These are phyloP conservation scores for Austroboletus niveus DNA, from an alignment of 1,284 basidiomycete genomes.

Conservation along the genomic window DNA sequence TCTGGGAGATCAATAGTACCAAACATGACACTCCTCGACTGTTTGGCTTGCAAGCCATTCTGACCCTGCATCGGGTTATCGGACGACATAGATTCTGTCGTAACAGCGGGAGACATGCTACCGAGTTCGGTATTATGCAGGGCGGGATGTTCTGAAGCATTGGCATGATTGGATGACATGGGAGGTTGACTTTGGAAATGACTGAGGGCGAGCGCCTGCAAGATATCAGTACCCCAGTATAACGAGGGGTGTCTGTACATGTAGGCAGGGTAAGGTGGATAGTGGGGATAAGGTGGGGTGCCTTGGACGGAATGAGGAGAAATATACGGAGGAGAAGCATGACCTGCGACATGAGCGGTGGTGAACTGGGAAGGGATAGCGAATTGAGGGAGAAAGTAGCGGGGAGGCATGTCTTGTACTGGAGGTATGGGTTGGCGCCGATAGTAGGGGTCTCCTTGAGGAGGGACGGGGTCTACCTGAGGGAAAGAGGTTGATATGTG, in stretches of 20 bases:
- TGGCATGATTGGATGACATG: conserved; percentile 7
- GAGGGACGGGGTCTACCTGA: conserved; percentile 12
- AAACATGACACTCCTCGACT: conserved; percentile 39
- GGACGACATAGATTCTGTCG: conserved; percentile 12
- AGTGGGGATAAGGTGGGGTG: conserved; percentile 34
- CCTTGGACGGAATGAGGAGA: conserved; percentile 25
- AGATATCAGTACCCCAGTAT: conserved; percentile 22
- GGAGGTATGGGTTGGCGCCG: conserved; percentile 18
- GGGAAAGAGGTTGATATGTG: conserved; percentile 12
- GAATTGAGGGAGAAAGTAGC: conserved; percentile 23
- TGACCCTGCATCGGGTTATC: conserved; percentile 3
- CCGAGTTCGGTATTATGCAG: conserved; percentile 19
- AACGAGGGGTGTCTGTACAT: conserved; percentile 28
- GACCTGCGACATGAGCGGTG: conserved; percentile 22
- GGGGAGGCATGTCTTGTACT: conserved; percentile 23
- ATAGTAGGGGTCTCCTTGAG: conserved; percentile 19
- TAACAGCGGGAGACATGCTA: conserved; percentile 13
- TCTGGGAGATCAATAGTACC: conserved; percentile 45
- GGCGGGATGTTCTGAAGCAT: conserved; percentile 13
- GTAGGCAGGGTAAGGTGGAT: conserved; percentile 32
- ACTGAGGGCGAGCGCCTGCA: conserved; percentile 10
- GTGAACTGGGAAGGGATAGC: conserved; percentile 25
- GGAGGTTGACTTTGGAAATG: conserved; percentile 22
- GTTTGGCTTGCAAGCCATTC: conserved; percentile 8
- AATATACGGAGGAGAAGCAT: conserved; percentile 29